Base-by-base conservation (phyloP, 495 filamentous ascomycete species). In the Penicillium silybi region DNA sequence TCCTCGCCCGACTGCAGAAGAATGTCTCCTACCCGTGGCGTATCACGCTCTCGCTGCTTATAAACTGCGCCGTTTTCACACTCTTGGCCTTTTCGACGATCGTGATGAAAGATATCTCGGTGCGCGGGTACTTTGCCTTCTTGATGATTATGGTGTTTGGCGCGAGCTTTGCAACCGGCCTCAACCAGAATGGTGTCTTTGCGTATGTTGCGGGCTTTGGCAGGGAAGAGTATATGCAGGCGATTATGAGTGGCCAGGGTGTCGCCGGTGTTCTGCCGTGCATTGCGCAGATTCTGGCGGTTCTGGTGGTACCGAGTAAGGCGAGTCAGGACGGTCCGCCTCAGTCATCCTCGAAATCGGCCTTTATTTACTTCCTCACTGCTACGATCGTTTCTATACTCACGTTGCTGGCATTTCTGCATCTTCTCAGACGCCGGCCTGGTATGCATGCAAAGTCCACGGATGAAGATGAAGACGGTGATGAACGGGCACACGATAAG, bases 181-280 rank as follows among this genome's bases (percentile, higher is more conserved):
- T 97, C 48, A 88, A 86, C 63, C 93, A 97, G 71, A 97, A 97
- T 66, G 93, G 95, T 42, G 82, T 92, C 29, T 97, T 97, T 67
- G 87, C 95, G 6, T 97, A 91, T 61, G 91, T 89, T 10, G 80
- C 89, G 7, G 85, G 86, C 23, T 96, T 96, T 56, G 89, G 85
- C 17, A 70, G 86, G 44, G 81, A 86, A 15, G 85, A 90, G 58
- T 97, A 96, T 70, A 96, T 88, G 44, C 92, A 97, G 67, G 93
- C 86, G 17, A 91, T 97, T 66, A 97, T 99, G 95, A 84, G 84
- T 20, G 93, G 93, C 8, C 93, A 99, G 66, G 95, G 84, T 15
- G 76, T 97, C 6, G 91, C 93, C 1, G 93, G 93, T 27, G 92
- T 99, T 4, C 76, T 97, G 13, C 95, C 93, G 0, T 88, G 87